Evolutionary conservation across 306 rosid species (phyloP).

Genomic region (Bauhinia variegata): DNA sequence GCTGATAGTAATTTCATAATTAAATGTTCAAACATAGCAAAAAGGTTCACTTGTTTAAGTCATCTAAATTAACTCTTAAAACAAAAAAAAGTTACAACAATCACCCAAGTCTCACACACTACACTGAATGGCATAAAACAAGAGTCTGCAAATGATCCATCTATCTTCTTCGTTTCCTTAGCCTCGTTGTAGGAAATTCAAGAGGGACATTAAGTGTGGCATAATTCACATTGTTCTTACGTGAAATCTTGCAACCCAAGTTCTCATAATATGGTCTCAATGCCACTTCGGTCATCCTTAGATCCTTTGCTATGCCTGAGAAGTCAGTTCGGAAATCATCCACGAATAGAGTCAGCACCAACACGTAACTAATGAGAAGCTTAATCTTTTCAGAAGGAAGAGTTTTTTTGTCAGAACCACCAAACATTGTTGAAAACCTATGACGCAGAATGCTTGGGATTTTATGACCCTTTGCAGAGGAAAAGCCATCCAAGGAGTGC

Average conservation of each 20-base stretch:
- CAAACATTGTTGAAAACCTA: slow-evolving; percentile 61
- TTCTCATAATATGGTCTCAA: slow-evolving; percentile 50
- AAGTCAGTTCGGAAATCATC: slow-evolving; percentile 63
- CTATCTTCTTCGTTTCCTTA: slow-evolving; percentile 40
- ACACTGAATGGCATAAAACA: neutral
- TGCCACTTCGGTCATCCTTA: slow-evolving; percentile 38
- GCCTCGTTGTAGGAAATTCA: slow-evolving; percentile 52
- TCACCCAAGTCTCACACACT: no score
- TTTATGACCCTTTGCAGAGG: slow-evolving; percentile 58
- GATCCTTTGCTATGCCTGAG: slow-evolving; percentile 72
- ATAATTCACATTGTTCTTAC: neutral
- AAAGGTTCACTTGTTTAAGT: no score
- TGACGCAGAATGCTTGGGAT: slow-evolving; percentile 61
- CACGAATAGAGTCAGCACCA: slow-evolving; percentile 75
- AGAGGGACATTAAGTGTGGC: slow-evolving; percentile 76
- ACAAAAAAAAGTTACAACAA: no score
- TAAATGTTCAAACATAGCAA: no score
- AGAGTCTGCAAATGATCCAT: slow-evolving; percentile 3
- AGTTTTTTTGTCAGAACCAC: slow-evolving; percentile 41
- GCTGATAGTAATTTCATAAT: no score
- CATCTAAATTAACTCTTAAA: no score
- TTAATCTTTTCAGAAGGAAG: slow-evolving; percentile 56
- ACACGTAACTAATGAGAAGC: slow-evolving; percentile 67
- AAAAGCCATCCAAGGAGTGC: slow-evolving; percentile 52
- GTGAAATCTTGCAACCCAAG: slow-evolving; percentile 70